These are phyloP conservation scores for Chrysoporthe cubensis DNA, from an alignment of 2,329 filamentous ascomycete genomes.

Conservation along the genomic window DNA sequence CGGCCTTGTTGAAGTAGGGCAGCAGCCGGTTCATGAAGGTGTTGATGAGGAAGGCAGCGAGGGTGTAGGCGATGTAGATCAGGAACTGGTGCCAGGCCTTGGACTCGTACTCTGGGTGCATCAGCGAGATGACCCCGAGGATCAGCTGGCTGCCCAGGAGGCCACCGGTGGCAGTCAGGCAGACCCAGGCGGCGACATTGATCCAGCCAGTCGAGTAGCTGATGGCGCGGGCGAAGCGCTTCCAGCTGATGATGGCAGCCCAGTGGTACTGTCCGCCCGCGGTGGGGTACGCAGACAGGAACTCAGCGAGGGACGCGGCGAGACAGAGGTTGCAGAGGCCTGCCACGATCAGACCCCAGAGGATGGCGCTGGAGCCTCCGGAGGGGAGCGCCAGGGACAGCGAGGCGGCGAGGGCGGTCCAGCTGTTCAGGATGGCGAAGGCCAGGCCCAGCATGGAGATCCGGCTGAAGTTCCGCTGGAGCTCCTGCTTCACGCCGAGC, in stretches of 20 bases:
- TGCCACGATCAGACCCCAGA: slow-evolving; percentile 70
- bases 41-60: slow-evolving; percentile 66
- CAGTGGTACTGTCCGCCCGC: slow-evolving; percentile 72
- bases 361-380: slow-evolving; percentile 69
- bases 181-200: slow-evolving; percentile 73
- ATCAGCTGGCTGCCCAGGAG: slow-evolving; percentile 70
- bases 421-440: slow-evolving; percentile 55
- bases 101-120: slow-evolving; percentile 59
- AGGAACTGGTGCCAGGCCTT: slow-evolving; percentile 74
- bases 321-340: slow-evolving; percentile 73
- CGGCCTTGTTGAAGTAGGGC: slow-evolving; percentile 68
- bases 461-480: slow-evolving; percentile 54
- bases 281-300: slow-evolving; percentile 65
- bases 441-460: slow-evolving; percentile 52
- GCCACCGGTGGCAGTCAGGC: slow-evolving; percentile 69
- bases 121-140: slow-evolving; percentile 65
- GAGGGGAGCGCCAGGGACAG: slow-evolving; percentile 62
- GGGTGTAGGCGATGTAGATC: slow-evolving; percentile 68
- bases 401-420: slow-evolving; percentile 53
- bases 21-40: slow-evolving; percentile 65
- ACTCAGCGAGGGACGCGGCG: slow-evolving; percentile 71
- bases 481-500: slow-evolving; percentile 53
- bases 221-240: slow-evolving; percentile 62
- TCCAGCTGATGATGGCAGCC: slow-evolving; percentile 68
- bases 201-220: slow-evolving; percentile 77